A percentile compares a stretch with the other conserved stretches of the same genome.
phyloP scores from a whole-genome alignment of 2,329 filamentous ascomycete species.

The Berkeleyomyces basicola region DNA sequence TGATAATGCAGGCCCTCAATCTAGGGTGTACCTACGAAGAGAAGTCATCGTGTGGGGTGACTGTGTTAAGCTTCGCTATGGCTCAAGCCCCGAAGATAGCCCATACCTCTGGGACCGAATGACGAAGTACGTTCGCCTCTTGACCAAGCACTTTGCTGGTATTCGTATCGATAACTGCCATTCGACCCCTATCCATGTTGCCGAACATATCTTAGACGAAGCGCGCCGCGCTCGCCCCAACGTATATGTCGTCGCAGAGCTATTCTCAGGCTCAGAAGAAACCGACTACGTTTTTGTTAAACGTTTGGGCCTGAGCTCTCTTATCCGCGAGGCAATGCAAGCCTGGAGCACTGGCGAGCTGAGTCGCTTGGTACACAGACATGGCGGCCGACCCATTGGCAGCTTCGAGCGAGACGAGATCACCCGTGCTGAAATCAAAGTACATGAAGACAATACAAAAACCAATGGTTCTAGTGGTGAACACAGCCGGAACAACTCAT shows the following conservation, averaged over 20 bases:
- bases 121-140: constrained; percentile 75
- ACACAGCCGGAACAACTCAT: constrained; percentile 17
- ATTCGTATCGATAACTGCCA: constrained; percentile 98
- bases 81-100: constrained; percentile 61
- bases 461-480: background rate
- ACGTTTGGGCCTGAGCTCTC: constrained; percentile 71
- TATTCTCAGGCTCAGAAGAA: constrained; percentile 89
- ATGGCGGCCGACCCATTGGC: constrained; percentile 85
- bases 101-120: constrained; percentile 94
- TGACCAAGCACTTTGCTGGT: constrained; percentile 89
- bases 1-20: constrained; percentile 81
- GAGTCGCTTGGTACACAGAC: constrained; percentile 79
- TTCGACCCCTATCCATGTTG: constrained; percentile 85
- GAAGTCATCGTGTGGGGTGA: constrained; percentile 98
- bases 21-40: constrained; percentile 81
- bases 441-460: constrained; percentile 13
- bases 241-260: constrained; percentile 80
- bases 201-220: constrained; percentile 86
- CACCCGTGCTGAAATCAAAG: constrained; percentile 37
- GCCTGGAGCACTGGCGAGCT: constrained; percentile 90
- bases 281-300: constrained; percentile 96
- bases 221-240: constrained; percentile 79
- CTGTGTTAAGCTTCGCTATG: constrained; percentile 93
- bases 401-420: constrained; percentile 93
- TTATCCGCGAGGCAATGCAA: constrained; percentile 97